Percentiles rank a stretch among this genome's conserved stretches.
Evolutionary conservation across 2,329 filamentous ascomycete genomes (phyloP).

Genomic region (Acarospora socialis): DNA sequence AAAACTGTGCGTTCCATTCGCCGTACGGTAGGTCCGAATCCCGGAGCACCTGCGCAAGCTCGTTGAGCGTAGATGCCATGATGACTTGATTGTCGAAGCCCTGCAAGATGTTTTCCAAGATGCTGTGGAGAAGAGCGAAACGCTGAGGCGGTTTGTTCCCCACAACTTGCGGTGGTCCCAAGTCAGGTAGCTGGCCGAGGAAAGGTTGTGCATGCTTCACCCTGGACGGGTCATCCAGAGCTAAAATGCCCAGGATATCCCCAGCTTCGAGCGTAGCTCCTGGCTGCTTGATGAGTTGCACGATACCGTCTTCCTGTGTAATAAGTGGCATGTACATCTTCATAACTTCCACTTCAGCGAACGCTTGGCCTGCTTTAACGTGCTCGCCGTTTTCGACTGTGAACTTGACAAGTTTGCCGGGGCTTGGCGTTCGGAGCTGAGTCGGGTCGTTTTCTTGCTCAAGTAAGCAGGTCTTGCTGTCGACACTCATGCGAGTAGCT

Average conservation of each 20-base stretch:
- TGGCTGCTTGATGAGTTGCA: constrained; percentile 98
- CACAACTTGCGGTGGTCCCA: constrained; percentile 73
- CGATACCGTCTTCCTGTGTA: constrained; percentile 85
- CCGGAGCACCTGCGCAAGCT: constrained; percentile 79
- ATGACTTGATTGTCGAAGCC: constrained; percentile 97
- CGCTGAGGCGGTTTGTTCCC: constrained; percentile 86
- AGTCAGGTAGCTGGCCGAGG: constrained; percentile 73
- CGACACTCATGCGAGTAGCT: constrained; percentile 86
- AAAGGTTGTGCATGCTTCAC: constrained; percentile 96
- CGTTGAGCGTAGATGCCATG: constrained; percentile 74
- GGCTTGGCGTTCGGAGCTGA: constrained; percentile 84
- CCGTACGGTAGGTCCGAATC: constrained; percentile 86
- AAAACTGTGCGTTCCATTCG: constrained; percentile 92
- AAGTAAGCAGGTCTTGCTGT: constrained; percentile 93
- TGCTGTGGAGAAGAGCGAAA: constrained; percentile 62
- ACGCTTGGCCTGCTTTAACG: constrained; percentile 80
- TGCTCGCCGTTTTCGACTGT: constrained; percentile 91
- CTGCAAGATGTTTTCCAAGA: constrained; percentile 73
- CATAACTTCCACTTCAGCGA: constrained; percentile 98
- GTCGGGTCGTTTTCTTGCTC: constrained; percentile 99
- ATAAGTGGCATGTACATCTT: constrained; percentile 99
- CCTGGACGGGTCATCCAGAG: constrained; percentile 85
- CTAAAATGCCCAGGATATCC: constrained; percentile 94
- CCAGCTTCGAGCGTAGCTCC: constrained; percentile 95
- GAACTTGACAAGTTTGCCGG: constrained; percentile 97